Base-by-base conservation (phyloP, 2,329 filamentous ascomycete genomes). In the Claviceps sp. region DNA sequence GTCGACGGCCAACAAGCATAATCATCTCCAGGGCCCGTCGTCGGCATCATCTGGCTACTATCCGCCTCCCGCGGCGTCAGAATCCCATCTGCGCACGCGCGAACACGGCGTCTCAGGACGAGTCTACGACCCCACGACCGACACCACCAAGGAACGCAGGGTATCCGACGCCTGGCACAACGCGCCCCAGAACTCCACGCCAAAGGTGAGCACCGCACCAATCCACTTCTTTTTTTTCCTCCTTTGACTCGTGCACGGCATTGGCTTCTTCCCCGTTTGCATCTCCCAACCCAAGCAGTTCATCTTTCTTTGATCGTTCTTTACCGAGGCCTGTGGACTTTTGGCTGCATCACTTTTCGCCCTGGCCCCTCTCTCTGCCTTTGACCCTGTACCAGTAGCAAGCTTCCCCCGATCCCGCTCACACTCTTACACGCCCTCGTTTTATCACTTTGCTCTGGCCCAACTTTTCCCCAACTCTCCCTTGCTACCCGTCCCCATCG, bases 91-190 rank as follows among this genome's bases (percentile, higher is more conserved):
- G 55, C 62, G 62, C 55, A 52, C 60, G 47, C 70, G 66, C 62
- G 69, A 70, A 50, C 70, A 71, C 61, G 60, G 68, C 51, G 61
- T 64, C 16, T 63, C 67, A 52, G 66, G 73, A 60, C 70, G 71
- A 62, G 76, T 75, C 65, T 78, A 78, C 67, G 75, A 78, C 58
- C 75, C 75, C 16, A 72, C 72, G 44, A 75, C 72, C 44, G 75
- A 78, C 65, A 70, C 69, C 55, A 71, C 69, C 48, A 70, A 67
- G 55, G 72, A 74, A 61, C 73, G 70, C 59, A 68, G 66, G 55
- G 63, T 70, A 58, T 73, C 71, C 54, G 74, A 76, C 60, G 69
- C 71, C 59, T 75, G 73, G 71, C 70, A 70, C 60, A 70, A 67
- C 62, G 64, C 68, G 62, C 66, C 66, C 54, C 68, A 69, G 59